Evolutionary conservation across 129 eudicot genomes (phyloP).

Genomic region (Saposhnikovia divaricata): DNA sequence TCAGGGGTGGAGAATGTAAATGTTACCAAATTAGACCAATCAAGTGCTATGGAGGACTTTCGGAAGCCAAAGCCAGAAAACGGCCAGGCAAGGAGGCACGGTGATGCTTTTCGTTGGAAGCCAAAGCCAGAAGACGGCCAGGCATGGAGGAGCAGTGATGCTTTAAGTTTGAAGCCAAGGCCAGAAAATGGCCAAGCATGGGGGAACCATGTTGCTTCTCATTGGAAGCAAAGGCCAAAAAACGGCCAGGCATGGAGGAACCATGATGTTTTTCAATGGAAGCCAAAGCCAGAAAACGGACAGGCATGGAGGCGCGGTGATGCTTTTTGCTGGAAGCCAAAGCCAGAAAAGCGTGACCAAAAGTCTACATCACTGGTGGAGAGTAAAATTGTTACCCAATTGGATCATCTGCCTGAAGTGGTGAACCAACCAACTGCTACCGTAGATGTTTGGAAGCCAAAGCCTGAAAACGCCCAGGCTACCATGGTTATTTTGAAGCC

Average conservation of each 20-base stretch:
- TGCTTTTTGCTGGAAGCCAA: conserved; percentile 10
- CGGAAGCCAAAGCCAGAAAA: not conserved
- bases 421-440: not conserved
- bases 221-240: not conserved
- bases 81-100: too few relatives aligned
- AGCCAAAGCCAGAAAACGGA: not conserved
- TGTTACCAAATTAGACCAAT: conserved; percentile 2
- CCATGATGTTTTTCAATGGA: not conserved
- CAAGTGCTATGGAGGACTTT: not conserved
- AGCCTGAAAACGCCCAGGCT: conserved; percentile 3
- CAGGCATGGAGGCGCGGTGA: not conserved
- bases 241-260: too few relatives aligned
- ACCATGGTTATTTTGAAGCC: conserved; percentile 5
- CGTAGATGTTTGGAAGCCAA: conserved; percentile 9
- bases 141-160: conserved; percentile 21
- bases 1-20: conserved; percentile 7
- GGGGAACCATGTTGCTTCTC: too few relatives aligned
- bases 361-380: conserved; percentile 19
- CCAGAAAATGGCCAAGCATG: too few relatives aligned
- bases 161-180: conserved; percentile 7
- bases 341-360: conserved; percentile 11
- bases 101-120: not conserved
- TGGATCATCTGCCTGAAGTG: conserved; percentile 10
- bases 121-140: conserved; percentile 12
- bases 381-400: conserved; percentile 11